Percentiles rank a stretch among this genome's conserved stretches.
These are phyloP conservation scores for Nakaseomyces delphensis DNA, from an alignment of 1,139 yeast genomes.

Conservation along the genomic window DNA sequence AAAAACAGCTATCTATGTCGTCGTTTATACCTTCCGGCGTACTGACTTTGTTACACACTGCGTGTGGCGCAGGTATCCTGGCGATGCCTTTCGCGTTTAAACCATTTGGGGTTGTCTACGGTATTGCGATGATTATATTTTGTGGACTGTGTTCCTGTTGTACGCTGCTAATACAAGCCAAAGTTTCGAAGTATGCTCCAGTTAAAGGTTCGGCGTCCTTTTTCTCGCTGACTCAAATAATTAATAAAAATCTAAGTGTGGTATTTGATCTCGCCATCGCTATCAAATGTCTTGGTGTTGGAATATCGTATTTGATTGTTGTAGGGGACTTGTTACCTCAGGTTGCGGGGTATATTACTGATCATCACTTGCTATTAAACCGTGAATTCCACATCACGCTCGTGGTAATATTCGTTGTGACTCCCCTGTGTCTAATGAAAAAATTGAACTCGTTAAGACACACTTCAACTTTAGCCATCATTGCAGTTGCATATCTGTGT, in stretches of 20 bases:
- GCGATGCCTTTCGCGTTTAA: slow-evolving; percentile 89
- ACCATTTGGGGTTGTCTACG: slow-evolving; percentile 73
- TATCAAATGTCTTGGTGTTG: slow-evolving; percentile 79
- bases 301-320: slow-evolving; percentile 63
- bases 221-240: slow-evolving; percentile 65
- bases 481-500: slow-evolving; percentile 58
- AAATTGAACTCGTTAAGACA: slow-evolving; percentile 60
- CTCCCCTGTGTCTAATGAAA: slow-evolving; percentile 56
- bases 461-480: slow-evolving; percentile 59
- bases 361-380: slow-evolving; percentile 32
- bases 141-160: slow-evolving; percentile 32
- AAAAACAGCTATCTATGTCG: no score
- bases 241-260: slow-evolving; percentile 63
- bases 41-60: slow-evolving; percentile 56
- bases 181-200: slow-evolving; percentile 46
- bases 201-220: slow-evolving; percentile 65
- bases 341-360: slow-evolving; percentile 34
- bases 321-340: slow-evolving; percentile 74
- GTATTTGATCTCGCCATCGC: slow-evolving; percentile 89
- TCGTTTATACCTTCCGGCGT: slow-evolving; percentile 31
- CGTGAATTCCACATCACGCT: slow-evolving; percentile 60
- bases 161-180: slow-evolving; percentile 26
- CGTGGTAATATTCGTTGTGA: slow-evolving; percentile 46
- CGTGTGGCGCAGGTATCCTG: slow-evolving; percentile 72
- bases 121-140: slow-evolving; percentile 52